Evolutionary conservation across 257 asterid species (phyloP), one percentile per base, ranked within the genome.

Genomic region (Ballota nigra): DNA sequence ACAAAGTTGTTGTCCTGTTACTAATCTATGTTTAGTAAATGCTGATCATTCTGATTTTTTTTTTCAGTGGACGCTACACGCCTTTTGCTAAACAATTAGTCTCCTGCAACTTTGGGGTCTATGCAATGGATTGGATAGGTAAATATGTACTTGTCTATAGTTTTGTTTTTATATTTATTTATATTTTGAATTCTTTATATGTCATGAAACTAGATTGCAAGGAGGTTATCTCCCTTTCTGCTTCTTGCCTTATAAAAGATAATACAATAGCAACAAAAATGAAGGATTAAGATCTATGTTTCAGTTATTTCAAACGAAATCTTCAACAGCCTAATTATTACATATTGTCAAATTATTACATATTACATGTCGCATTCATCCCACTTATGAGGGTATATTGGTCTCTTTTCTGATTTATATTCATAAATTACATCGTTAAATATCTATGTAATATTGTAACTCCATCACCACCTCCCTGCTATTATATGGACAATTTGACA

Each of bases 61-160:
- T 70, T 80, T 82, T 79, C 91, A 95, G 99, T 75, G 99, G 99
- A 20, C 90, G 99, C 56, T 95, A 95, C 69, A 49, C 91, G 70
- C 79, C 83, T 65, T 95, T 95, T 84, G 96, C 98, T 62, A 89
- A 88, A 75, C 97, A 89, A 18, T 83, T 95, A 55, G 83, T 82
- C 83, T 81, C 89, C 74, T 84, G 82, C 85, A 78, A 86, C 77
- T 92, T 84, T 68, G 97, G 97, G 70, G 99, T 92, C 71, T 92
- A 86, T 78, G 99, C 96, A 64, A 84, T 95, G 98, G 99, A 95
- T 80, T 95, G 98, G 99, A 92, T 88, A 63, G 99, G 98, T 91
- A 80, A 71, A 72, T 63, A 29, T 66, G 72, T 63, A 29, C 68
- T 77, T 71, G 36, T 69, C 63, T 69, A 4, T 57, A 55, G 12